Conservation (phyloP, 306 rosid species). For the Fagus sylvatica region DNA sequence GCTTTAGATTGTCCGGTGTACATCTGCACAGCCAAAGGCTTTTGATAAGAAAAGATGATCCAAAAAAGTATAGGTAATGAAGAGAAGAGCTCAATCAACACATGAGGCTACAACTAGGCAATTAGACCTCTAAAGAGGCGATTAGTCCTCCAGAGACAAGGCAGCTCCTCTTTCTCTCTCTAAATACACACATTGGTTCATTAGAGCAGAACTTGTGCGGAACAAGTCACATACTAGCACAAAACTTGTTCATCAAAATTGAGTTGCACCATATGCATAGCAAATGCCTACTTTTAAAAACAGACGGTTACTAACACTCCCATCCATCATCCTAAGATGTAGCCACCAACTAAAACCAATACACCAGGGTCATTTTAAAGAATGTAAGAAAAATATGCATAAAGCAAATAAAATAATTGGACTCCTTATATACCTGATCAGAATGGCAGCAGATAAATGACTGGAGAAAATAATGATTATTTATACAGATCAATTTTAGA, state of each 20-base stretch:
- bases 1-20: constrained; percentile 54
- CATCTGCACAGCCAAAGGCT: constrained; percentile 37
- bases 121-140: not conserved
- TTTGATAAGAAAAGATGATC: constrained; percentile 11
- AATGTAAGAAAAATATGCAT: not conserved
- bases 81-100: not conserved
- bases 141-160: not conserved
- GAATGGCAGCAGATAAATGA: not conserved
- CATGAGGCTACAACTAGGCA: not conserved
- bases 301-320: too few species aligned
- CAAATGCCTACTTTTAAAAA: too few species aligned
- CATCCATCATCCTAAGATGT: too few species aligned
- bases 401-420: not conserved
- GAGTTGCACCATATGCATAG: not conserved
- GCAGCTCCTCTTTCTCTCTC: not conserved
- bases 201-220: not conserved
- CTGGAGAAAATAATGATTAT: not conserved
- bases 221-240: not conserved
- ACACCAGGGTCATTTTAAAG: too few species aligned
- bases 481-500: not conserved
- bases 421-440: not conserved
- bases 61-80: not conserved
- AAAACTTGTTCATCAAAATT: not conserved
- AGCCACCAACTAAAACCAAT: too few species aligned
- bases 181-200: not conserved